Conservation (phyloP, 768 basidiomycete species). For the Collybiopsis luxurians region DNA sequence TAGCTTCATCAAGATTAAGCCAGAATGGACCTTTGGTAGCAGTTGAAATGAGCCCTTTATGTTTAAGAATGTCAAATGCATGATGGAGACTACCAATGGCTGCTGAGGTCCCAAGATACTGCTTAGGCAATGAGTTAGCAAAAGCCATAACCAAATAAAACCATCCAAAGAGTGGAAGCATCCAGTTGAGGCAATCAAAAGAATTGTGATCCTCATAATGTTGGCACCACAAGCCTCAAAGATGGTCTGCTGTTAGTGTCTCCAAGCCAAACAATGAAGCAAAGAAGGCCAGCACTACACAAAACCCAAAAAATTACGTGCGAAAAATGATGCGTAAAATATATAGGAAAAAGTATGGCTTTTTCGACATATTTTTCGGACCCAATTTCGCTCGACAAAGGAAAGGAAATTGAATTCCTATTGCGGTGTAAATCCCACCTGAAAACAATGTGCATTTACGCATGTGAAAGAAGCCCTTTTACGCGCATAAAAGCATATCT, state of each 20-base stretch:
- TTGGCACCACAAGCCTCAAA: slow-evolving; percentile 34
- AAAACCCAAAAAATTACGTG: no score
- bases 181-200: slow-evolving; percentile 34
- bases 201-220: slow-evolving; percentile 35
- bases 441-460: no score
- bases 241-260: slow-evolving; percentile 34
- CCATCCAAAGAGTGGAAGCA: slow-evolving; percentile 34
- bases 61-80: slow-evolving; percentile 26
- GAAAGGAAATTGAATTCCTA: no score
- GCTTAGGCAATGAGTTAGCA: slow-evolving; percentile 37
- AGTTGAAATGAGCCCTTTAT: slow-evolving; percentile 24
- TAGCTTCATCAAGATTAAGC: slow-evolving; percentile 31
- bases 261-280: slow-evolving; percentile 26
- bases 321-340: no score
- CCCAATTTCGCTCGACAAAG: no score
- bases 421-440: no score
- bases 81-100: slow-evolving; percentile 23
- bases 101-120: slow-evolving; percentile 32
- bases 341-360: no score
- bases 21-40: slow-evolving; percentile 29
- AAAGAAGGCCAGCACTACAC: no score
- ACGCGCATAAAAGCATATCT: no score
- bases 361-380: no score
- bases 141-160: slow-evolving; percentile 39
- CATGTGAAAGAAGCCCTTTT: no score